These are phyloP conservation scores for Kodamaea lidongshanica DNA, from an alignment of 805 yeast genomes.

Conservation along the genomic window DNA sequence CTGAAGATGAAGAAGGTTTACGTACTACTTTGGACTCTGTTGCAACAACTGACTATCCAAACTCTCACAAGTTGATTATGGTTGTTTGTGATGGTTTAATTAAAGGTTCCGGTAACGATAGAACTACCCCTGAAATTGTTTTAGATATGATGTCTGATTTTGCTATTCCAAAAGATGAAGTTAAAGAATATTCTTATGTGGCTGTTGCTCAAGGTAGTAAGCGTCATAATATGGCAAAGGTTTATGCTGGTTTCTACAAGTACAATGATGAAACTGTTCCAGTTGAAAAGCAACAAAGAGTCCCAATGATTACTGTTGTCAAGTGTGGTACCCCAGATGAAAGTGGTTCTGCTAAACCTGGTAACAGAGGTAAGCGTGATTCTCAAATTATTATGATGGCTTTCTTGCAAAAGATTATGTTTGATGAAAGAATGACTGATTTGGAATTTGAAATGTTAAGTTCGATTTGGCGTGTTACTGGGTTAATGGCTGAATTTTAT, in stretches of 20 bases:
- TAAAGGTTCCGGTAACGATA: slow-evolving; percentile 89
- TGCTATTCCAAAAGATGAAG: slow-evolving; percentile 65
- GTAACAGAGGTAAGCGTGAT: slow-evolving; percentile 95
- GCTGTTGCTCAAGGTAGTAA: slow-evolving; percentile 93
- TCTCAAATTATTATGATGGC: slow-evolving; percentile 89
- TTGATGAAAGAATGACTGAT: slow-evolving; percentile 91
- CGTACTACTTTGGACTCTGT: slow-evolving; percentile 87
- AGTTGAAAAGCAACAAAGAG: slow-evolving; percentile 74
- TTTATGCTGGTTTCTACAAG: slow-evolving; percentile 88
- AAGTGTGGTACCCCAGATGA: slow-evolving; percentile 88
- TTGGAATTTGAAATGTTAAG: slow-evolving; percentile 73
- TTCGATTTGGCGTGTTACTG: slow-evolving; percentile 76
- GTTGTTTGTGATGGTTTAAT: slow-evolving; percentile 91
- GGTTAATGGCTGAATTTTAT: slow-evolving; percentile 75
- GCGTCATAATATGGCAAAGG: slow-evolving; percentile 97
- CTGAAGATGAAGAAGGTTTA: slow-evolving; percentile 83
- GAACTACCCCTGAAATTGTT: slow-evolving; percentile 84
- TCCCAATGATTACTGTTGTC: slow-evolving; percentile 72
- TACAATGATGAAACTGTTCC: slow-evolving; percentile 75
- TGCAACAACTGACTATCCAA: slow-evolving; percentile 93
- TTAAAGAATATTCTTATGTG: slow-evolving; percentile 78
- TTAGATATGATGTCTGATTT: slow-evolving; percentile 76
- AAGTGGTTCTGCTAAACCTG: slow-evolving; percentile 60
- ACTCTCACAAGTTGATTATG: slow-evolving; percentile 81
- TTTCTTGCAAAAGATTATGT: slow-evolving; percentile 78